Conservation (phyloP, 2,329 filamentous ascomycete genomes). For the Diplodia seriata region DNA sequence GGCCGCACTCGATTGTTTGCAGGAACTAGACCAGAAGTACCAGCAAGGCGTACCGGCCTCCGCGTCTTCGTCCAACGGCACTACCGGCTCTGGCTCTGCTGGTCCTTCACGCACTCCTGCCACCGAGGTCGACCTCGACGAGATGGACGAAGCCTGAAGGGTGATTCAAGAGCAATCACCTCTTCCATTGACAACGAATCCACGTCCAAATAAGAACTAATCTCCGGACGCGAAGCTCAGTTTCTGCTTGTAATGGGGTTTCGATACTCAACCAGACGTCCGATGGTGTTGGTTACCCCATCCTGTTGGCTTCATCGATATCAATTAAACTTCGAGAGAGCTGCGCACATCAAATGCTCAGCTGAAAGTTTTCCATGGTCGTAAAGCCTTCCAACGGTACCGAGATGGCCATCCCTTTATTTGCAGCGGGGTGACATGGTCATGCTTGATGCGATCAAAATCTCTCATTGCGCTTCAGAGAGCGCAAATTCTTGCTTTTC, state of each 20-base stretch:
- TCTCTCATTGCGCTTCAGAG: not conserved
- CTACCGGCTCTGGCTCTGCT: not conserved
- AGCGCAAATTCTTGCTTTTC: not conserved
- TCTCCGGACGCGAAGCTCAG: not conserved
- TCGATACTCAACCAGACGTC: not conserved
- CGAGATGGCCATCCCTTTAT: not conserved
- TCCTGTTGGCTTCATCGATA: not conserved
- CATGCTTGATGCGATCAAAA: not conserved
- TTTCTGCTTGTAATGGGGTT: not conserved
- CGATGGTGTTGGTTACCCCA: not conserved
- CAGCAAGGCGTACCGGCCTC: not conserved
- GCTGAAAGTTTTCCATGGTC: not conserved
- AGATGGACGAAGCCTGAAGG: not conserved
- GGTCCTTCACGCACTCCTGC: not conserved
- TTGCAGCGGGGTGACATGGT: not conserved
- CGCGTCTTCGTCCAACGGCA: not conserved
- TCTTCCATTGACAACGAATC: too few species aligned
- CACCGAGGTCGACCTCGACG: not conserved
- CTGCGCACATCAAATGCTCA: not conserved
- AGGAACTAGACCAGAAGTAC: conserved; percentile 33
- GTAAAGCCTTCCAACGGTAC: not conserved
- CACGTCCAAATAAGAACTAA: not conserved
- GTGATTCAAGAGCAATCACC: too few species aligned
- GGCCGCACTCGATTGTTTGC: conserved; percentile 39
- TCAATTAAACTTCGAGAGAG: not conserved